Conservation (phyloP, 2,329 filamentous ascomycete species). For the Cercospora citrullina region DNA sequence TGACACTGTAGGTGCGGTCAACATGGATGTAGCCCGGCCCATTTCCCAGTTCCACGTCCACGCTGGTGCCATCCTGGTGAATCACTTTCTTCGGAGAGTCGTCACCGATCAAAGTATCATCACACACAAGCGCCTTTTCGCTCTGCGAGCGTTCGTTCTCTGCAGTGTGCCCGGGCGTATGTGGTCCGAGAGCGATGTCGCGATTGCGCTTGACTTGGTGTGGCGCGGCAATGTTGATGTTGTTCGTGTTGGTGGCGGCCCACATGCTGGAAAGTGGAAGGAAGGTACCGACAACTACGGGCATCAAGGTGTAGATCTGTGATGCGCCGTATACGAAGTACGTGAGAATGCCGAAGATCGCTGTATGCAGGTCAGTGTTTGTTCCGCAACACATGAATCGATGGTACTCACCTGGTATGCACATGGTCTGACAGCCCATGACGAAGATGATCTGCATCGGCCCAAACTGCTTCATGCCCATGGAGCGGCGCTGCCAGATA, state of each 20-base stretch:
- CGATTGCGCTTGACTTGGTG: constrained; percentile 26
- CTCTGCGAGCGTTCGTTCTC: constrained; percentile 15
- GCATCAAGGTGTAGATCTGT: constrained; percentile 56
- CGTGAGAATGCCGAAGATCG: constrained; percentile 61
- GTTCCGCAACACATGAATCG: constrained; percentile 3
- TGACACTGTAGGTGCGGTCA: constrained; percentile 29
- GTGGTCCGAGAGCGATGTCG: constrained; percentile 15
- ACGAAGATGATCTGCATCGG: constrained; percentile 67
- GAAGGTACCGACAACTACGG: constrained; percentile 62
- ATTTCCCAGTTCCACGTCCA: constrained; percentile 31
- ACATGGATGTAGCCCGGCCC: constrained; percentile 28
- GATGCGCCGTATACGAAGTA: constrained; percentile 51
- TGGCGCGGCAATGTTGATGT: constrained; percentile 30
- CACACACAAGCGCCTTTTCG: constrained; percentile 29
- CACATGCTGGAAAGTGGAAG: constrained; percentile 68
- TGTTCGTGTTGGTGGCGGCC: constrained; percentile 50
- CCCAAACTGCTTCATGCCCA: constrained; percentile 62
- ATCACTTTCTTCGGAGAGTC: constrained; percentile 22
- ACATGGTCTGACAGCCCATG: constrained; percentile 66
- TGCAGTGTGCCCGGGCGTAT: constrained; percentile 19
- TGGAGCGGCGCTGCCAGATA: constrained; percentile 55
- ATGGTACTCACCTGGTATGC: constrained; percentile 58
- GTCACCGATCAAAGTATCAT: constrained; percentile 29
- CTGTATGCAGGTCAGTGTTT: constrained; percentile 43
- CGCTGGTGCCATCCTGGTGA: constrained; percentile 20